Evolutionary conservation across 495 filamentous ascomycete genomes (phyloP), one percentile per base, ranked within the genome.

Genomic region (Hypoxylon trugodes): DNA sequence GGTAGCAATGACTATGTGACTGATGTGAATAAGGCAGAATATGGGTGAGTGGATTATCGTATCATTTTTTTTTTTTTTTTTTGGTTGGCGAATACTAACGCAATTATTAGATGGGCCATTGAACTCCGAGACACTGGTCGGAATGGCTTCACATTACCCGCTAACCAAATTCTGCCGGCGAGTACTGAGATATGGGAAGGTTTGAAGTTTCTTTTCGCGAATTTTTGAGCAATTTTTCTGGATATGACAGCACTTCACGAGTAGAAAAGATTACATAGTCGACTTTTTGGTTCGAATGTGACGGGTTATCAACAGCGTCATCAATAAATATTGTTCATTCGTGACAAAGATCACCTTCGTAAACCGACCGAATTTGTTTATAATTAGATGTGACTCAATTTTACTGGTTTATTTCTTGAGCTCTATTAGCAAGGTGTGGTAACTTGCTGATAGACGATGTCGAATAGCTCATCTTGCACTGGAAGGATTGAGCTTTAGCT

Each of bases 61-160:
- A 9, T 2, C 6, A 10, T 15, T 28, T n/a, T n/a, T n/a, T n/a
- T n/a, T n/a, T n/a, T n/a, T n/a, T n/a, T n/a, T n/a, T n/a, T n/a
- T n/a, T n/a, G n/a, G n/a, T n/a, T n/a, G n/a, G n/a, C n/a, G n/a
- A n/a, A n/a, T n/a, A n/a, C n/a, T n/a, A n/a, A n/a, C n/a, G n/a
- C n/a, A n/a, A n/a, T n/a, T n/a, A n/a, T n/a, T n/a, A 72, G 78
- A 5, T 88, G 82, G 66, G 85, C 86, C 0, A 74, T 79, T 8
- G 86, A 88, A 75, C 70, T 88, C 6, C 63, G 79, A 12, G 71
- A 77, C 55, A 78, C 67, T 60, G 70, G 70, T 6, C 55, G 57
- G 1, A 71, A 77, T 59, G 86, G 86, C 22, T 89, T 89, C 55
- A 73, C 86, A 0, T 72, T 89, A 53, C 86, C 86, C 1, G 70